Evolutionary conservation across 192 early-diverging fungal genomes (phyloP), one percentile per base, ranked within the genome.

Genomic region (Coemansia reversa): DNA sequence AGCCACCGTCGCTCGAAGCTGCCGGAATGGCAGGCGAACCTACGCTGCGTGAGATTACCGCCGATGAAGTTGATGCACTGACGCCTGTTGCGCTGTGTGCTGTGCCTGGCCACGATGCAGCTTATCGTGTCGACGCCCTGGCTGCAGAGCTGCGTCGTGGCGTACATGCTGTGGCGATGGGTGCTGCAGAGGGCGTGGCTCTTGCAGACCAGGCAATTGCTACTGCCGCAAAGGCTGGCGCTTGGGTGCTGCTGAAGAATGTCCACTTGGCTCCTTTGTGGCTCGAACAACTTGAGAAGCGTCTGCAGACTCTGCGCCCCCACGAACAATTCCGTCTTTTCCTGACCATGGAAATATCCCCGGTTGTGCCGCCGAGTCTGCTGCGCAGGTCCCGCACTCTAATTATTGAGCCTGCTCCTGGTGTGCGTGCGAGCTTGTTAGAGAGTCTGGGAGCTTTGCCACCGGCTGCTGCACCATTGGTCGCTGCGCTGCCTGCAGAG

Each of bases 161-260:
- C 49, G 76, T 94, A 29, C 82, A 83, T 3, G 89, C 96, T 3
- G 92, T 99, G 25, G 98, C 98, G 5, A 96, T 99, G 95, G 98
- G 98, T 60, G 96, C 97, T 5, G 84, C 89, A 32, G 98, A 99
- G 88, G 95, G 95, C 55, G 89, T 93, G 51, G 80, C 76, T 18
- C 79, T 94, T 33, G 97, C 97, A 5, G 95, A 98, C 56, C 82
- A 84, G 70, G 98, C 95, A 0, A 96, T 99, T 60, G 85, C 91
- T 1, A 60, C 74, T 0, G 95, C 96, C 0, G 84, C 84, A 39
- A 91, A 92, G 75, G 86, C 76, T 39, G 98, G 98, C 54, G 82
- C 84, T 51, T 99, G 96, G 96, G 96, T 99, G 6, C 82, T 99
- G 59, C 84, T 99, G 57, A 96, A 97, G 81, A 99, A 99, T 74